Conservation (phyloP, 176 grass and related monocot genomes). For the Elaeis guineensis region DNA sequence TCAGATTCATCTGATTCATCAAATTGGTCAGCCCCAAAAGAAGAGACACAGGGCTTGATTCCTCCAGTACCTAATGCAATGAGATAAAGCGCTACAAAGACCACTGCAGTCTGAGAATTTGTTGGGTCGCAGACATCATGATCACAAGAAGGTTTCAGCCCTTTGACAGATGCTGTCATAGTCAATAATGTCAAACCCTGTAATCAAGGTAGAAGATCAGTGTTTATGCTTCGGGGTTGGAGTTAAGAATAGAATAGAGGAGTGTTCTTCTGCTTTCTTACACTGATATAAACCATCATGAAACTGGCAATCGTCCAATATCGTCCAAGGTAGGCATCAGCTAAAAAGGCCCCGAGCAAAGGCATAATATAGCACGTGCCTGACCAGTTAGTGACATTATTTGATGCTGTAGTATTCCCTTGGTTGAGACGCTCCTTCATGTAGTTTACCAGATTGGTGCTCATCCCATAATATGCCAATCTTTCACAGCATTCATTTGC, state of each 20-base stretch:
- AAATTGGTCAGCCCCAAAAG: slow-evolving; percentile 79
- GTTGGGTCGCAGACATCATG: slow-evolving; percentile 40
- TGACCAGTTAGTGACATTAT: slow-evolving; percentile 66
- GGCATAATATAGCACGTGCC: slow-evolving; percentile 80
- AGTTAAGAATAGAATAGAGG: too few relatives aligned
- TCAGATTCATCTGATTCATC: slow-evolving; percentile 53
- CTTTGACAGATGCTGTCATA: slow-evolving; percentile 43
- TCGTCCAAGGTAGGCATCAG: slow-evolving; percentile 73
- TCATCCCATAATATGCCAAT: slow-evolving; percentile 82
- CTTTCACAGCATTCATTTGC: slow-evolving; percentile 85
- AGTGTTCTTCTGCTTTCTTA: slow-evolving; percentile 15
- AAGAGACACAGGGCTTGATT: slow-evolving; percentile 86
- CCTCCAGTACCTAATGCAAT: slow-evolving; percentile 74
- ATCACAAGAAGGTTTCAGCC: slow-evolving; percentile 37
- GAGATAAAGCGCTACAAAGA: slow-evolving; percentile 61
- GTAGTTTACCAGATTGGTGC: slow-evolving; percentile 78
- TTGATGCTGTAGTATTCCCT: slow-evolving; percentile 34
- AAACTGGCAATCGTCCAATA: slow-evolving; percentile 70
- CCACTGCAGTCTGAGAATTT: slow-evolving; percentile 21
- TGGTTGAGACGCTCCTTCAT: slow-evolving; percentile 47
- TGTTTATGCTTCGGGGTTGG: not conserved
- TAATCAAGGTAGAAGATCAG: slow-evolving; percentile 1
- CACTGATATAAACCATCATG: slow-evolving; percentile 76
- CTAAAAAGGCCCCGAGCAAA: slow-evolving; percentile 66
- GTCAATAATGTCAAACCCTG: slow-evolving; percentile 64